Conservation (phyloP, 768 basidiomycete genomes). For the Suillus spraguei region DNA sequence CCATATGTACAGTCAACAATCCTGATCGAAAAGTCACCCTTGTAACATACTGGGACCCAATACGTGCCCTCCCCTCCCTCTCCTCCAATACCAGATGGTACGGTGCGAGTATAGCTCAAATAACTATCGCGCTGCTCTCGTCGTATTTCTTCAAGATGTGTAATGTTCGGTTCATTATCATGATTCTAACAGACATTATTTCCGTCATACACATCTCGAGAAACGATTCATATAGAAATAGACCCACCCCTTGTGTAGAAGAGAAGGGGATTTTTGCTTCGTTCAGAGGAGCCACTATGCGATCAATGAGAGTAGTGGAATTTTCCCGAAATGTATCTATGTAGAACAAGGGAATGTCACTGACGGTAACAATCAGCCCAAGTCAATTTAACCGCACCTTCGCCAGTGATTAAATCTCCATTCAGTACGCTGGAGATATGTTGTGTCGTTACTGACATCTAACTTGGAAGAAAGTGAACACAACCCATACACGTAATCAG, state of each 20-base stretch:
- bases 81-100: slow-evolving; percentile 66
- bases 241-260: slow-evolving; percentile 64
- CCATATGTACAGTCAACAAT: not conserved
- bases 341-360: not conserved
- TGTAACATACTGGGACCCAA: slow-evolving; percentile 64
- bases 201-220: not conserved
- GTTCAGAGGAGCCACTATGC: slow-evolving; percentile 63
- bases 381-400: slow-evolving; percentile 43
- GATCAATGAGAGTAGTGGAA: slow-evolving; percentile 64
- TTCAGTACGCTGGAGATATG: slow-evolving; percentile 55
- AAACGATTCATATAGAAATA: not conserved
- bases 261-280: slow-evolving; percentile 62
- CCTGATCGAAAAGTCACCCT: not conserved
- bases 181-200: slow-evolving; percentile 56
- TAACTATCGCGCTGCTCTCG: slow-evolving; percentile 59
- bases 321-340: slow-evolving; percentile 69
- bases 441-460: not conserved
- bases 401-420: slow-evolving; percentile 75
- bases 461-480: not conserved
- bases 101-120: slow-evolving; percentile 62
- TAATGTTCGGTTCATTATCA: slow-evolving; percentile 74
- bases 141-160: slow-evolving; percentile 65
- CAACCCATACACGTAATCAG: slow-evolving; percentile 65
- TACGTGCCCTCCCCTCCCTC: slow-evolving; percentile 67
- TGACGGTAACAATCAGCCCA: not conserved